Base-by-base conservation (phyloP, 352 stramenopile species). In the Thalassiosira hispida region DNA sequence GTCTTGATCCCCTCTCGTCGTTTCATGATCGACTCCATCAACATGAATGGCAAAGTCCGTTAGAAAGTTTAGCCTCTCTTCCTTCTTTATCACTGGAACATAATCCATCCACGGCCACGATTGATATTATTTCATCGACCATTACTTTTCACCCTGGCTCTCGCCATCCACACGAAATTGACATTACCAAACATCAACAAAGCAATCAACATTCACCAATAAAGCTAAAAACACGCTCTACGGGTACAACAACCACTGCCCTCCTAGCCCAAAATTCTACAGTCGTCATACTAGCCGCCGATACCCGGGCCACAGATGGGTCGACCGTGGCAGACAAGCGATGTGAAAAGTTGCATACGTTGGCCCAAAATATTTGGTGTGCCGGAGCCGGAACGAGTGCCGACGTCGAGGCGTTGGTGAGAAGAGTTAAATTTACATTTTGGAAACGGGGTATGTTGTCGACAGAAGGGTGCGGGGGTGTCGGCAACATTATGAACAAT, bases 291-390 rank as follows among this genome's bases (percentile, higher is more conserved):
- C 88, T 98, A 20, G 96, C 93, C 20, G 95, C 96, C 7, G 96
- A 98, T 80, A 98, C 96, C 69, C 94, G 96, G 73, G 96, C 96
- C 22, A 98, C 96, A 2, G 95, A 94, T 31, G 94, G 90, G 55
- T 94, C 83, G 33, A 82, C 86, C 47, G 93, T 98, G 16, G 97
- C 97, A 76, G 96, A 98, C 89, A 98, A 97, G 81, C 95, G 96
- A 76, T 98, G 95, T 64, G 94, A 97, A 73, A 98, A 98, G 89
- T 96, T 98, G 68, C 96, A 98, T 85, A 95, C 94, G 79, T 93
- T 98, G 51, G 93, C 95, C 22, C 85, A 44, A 16, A 85, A 85
- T 84, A 95, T 98, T 65, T 98, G 96, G 88, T 98, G 95, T 86
- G 97, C 95, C 31, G 96, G 96, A 40, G 96, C 96, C 0, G 96